Percentiles rank a stretch among this genome's conserved stretches.
Conservation (phyloP, 2,329 filamentous ascomycete species). For the Calonectria naviculata region DNA sequence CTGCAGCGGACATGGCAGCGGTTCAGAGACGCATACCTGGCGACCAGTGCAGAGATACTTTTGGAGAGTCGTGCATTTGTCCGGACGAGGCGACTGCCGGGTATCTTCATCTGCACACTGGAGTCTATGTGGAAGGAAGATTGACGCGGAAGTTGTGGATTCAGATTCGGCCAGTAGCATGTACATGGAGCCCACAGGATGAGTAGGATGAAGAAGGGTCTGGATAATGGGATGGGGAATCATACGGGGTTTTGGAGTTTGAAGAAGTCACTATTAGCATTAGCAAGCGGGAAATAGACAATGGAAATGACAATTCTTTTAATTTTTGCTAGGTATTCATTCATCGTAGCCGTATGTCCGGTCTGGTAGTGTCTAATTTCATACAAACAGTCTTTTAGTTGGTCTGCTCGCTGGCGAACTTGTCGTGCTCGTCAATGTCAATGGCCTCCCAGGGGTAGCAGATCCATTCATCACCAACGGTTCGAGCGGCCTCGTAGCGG, state of each 20-base stretch:
- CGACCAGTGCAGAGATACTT: not conserved
- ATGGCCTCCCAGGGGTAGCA: slow-evolving; percentile 98
- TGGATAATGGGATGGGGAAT: not conserved
- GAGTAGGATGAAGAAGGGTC: not conserved
- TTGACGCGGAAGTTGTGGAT: not conserved
- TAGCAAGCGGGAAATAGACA: not conserved
- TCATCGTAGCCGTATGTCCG: slow-evolving; percentile 25
- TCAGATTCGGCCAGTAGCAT: not conserved
- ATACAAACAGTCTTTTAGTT: slow-evolving; percentile 30
- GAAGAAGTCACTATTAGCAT: not conserved
- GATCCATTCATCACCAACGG: slow-evolving; percentile 96
- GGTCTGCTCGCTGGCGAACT: slow-evolving; percentile 65
- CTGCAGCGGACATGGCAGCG: not conserved
- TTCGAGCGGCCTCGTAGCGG: slow-evolving; percentile 87
- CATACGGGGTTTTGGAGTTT: not conserved
- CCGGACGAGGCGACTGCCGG: not conserved
- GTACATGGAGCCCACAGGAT: not conserved
- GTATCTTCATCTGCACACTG: slow-evolving; percentile 11
- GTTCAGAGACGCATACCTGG: slow-evolving; percentile 5
- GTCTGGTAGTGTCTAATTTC: slow-evolving; percentile 27
- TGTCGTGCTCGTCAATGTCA: slow-evolving; percentile 94
- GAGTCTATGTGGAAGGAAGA: slow-evolving; percentile 11
- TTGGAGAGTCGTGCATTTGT: not conserved
- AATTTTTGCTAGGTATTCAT: slow-evolving; percentile 15
- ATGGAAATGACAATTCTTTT: slow-evolving; percentile 7